A percentile compares a stretch with the other conserved stretches of the same genome.
These are phyloP conservation scores for Picea abies DNA, from an alignment of 83 land plant species.

Conservation along the genomic window DNA sequence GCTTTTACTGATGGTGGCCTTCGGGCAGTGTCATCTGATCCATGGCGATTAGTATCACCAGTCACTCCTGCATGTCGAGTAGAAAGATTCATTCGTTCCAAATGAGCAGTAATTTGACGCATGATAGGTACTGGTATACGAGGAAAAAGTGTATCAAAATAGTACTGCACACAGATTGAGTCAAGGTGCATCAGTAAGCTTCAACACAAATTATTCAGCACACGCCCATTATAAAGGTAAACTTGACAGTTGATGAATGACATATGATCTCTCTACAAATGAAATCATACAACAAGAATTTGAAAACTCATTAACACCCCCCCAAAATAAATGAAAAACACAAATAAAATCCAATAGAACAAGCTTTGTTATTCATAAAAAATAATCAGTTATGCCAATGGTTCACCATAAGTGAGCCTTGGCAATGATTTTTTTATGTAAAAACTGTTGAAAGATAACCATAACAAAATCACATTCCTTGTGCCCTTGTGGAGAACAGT, in stretches of 20 bases:
- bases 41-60: constrained; percentile 77
- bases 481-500: not conserved
- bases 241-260: not conserved
- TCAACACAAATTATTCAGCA: too few species aligned
- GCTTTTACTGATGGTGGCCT: constrained; percentile 99
- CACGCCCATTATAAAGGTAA: too few species aligned
- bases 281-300: not conserved
- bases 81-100: constrained; percentile 90
- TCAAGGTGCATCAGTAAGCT: not conserved
- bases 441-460: not conserved
- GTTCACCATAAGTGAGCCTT: not conserved
- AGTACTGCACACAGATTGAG: constrained; percentile 66
- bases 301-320: not conserved
- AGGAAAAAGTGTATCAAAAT: constrained; percentile 95
- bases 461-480: not conserved
- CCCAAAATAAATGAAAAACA: not conserved
- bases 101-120: constrained; percentile 68
- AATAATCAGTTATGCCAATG: too few species aligned
- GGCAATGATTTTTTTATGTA: not conserved
- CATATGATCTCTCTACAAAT: not conserved
- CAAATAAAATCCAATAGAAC: not conserved
- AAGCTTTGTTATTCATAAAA: too few species aligned
- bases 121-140: constrained; percentile 90
- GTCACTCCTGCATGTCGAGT: constrained; percentile 78
- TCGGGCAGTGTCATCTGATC: constrained; percentile 91